phyloP scores from a whole-genome alignment of 2,329 filamentous ascomycete genomes.

The Scleromitrula shiraiana region DNA sequence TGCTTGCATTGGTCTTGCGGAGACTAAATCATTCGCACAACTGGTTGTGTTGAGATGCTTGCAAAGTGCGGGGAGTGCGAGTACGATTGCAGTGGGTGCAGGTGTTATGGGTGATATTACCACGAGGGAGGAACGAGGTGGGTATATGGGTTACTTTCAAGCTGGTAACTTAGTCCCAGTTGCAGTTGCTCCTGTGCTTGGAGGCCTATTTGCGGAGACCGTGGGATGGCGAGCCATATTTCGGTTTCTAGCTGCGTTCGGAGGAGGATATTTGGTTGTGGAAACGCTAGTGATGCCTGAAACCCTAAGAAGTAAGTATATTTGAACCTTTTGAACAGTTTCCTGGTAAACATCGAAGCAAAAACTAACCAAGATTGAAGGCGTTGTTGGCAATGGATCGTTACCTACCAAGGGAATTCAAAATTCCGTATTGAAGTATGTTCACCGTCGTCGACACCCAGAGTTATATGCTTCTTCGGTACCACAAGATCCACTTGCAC shows the following conservation, averaged over 20 bases:
- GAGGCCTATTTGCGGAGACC: constrained; percentile 36
- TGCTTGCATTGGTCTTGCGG: constrained; percentile 46
- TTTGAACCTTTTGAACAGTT: neutral
- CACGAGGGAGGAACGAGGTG: constrained; percentile 50
- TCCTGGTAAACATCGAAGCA: too few species aligned
- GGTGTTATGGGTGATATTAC: constrained; percentile 58
- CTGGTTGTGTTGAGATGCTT: constrained; percentile 47
- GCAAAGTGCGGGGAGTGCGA: constrained; percentile 51
- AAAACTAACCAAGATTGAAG: too few species aligned
- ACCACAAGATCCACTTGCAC: neutral
- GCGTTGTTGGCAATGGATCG: constrained; percentile 34
- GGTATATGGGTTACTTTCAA: constrained; percentile 56
- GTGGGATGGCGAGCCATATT: constrained; percentile 44
- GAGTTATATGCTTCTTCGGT: neutral
- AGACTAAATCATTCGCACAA: constrained; percentile 40
- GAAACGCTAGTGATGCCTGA: constrained; percentile 38
- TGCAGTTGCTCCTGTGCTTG: constrained; percentile 41
- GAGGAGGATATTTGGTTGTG: constrained; percentile 30
- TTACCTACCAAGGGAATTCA: constrained; percentile 14
- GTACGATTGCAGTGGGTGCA: constrained; percentile 49
- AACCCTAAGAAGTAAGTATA: constrained; percentile 25
- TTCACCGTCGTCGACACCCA: constrained; percentile 12
- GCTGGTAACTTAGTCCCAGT: constrained; percentile 30
- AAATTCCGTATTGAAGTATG: constrained; percentile 12
- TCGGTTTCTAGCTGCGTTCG: constrained; percentile 43